A percentile compares a stretch with the other conserved stretches of the same genome.
These are phyloP conservation scores for Parasarocladium wereldwijsianum DNA, from an alignment of 2,329 filamentous ascomycete genomes.

Conservation along the genomic window DNA sequence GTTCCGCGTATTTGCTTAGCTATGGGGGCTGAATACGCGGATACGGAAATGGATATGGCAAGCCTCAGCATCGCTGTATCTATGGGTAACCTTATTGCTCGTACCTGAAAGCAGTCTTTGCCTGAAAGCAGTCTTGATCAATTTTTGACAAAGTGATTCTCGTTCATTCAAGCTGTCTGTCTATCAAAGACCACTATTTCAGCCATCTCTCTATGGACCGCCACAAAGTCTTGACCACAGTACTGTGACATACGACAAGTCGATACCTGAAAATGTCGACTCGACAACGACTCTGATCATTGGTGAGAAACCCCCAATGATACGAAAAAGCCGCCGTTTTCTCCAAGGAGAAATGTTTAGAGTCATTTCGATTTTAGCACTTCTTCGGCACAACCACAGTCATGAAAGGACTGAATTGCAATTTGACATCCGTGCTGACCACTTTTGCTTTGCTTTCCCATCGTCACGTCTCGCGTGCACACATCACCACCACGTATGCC, in stretches of 20 bases:
- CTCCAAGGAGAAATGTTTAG: not conserved
- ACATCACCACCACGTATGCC: not conserved
- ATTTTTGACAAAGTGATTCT: too few species aligned
- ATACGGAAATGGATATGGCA: too few species aligned
- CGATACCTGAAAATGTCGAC: not conserved
- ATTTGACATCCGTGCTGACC: conserved; percentile 99
- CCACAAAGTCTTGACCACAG: too few species aligned
- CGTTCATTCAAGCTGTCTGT: not conserved
- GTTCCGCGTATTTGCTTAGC: too few species aligned
- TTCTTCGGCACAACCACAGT: conserved; percentile 98
- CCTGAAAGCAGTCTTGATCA: too few species aligned
- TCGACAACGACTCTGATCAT: not conserved
- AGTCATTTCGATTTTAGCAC: conserved; percentile 63
- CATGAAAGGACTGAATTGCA: conserved; percentile 77
- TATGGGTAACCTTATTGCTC: not conserved
- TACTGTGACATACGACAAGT: not conserved
- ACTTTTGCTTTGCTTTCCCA: too few species aligned
- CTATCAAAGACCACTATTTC: not conserved
- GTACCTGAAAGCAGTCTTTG: too few species aligned
- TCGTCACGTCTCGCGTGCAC: too few species aligned
- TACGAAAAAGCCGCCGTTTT: conserved; percentile 8
- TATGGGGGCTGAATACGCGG: too few species aligned
- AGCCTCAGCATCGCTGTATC: not conserved
- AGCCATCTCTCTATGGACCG: not conserved
- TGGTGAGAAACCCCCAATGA: conserved; percentile 10